A percentile compares a stretch with the other conserved stretches of the same genome.
Conservation (phyloP, 2,329 filamentous ascomycete genomes). For the Fusarium fracticaudum region DNA sequence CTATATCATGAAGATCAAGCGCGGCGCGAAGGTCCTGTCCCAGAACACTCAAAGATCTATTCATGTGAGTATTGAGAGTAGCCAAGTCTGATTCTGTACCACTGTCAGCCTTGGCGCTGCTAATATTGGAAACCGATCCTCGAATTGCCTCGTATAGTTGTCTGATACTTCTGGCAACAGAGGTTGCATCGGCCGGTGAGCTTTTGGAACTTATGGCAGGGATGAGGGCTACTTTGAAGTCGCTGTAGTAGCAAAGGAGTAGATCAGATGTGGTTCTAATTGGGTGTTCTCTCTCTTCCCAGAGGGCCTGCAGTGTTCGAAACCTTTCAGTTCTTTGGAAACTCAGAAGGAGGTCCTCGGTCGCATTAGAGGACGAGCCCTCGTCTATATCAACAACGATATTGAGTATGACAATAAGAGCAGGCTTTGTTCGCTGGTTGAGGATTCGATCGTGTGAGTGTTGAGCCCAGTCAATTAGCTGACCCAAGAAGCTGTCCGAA, state of each 20-base stretch:
- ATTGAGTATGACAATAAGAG: constrained; percentile 22
- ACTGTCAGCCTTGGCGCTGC: not conserved
- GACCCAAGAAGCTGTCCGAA: not conserved
- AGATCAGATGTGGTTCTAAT: not conserved
- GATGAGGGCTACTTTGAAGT: constrained; percentile 6
- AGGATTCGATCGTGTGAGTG: constrained; percentile 15
- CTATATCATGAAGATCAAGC: constrained; percentile 5
- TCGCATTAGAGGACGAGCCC: not conserved
- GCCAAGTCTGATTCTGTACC: not conserved
- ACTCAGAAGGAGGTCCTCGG: not conserved
- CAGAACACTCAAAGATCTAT: not conserved
- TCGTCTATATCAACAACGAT: not conserved
- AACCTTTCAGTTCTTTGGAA: constrained; percentile 1
- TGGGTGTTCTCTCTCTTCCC: not conserved
- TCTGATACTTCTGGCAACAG: not conserved
- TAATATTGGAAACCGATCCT: not conserved
- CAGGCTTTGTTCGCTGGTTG: constrained; percentile 5
- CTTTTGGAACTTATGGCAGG: not conserved
- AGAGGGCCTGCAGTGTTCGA: not conserved
- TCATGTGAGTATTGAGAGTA: constrained; percentile 2
- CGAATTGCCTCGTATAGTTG: not conserved
- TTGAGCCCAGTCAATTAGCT: constrained; percentile 19
- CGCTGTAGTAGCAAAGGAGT: constrained; percentile 14
- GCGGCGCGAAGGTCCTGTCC: not conserved
- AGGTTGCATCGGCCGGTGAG: not conserved